Conservation (phyloP, 805 yeast species). For the Candida maltosa region DNA sequence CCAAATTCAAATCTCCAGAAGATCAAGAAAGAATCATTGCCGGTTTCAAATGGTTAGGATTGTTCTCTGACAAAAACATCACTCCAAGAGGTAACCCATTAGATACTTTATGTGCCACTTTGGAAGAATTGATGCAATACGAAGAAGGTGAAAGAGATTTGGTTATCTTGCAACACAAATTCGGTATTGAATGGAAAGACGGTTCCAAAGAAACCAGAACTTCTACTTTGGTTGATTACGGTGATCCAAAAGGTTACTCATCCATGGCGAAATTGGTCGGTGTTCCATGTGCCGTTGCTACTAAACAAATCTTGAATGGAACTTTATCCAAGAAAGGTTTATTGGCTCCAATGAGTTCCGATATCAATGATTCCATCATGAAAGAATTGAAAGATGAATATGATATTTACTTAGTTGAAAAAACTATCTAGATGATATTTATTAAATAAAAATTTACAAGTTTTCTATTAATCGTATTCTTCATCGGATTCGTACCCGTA, state of each 20-base stretch:
- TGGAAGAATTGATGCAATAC: constrained; percentile 94
- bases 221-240: constrained; percentile 91
- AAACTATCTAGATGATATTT: constrained; percentile 47
- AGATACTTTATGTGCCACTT: constrained; percentile 94
- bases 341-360: constrained; percentile 89
- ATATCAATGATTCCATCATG: constrained; percentile 87
- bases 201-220: constrained; percentile 91
- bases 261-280: constrained; percentile 99
- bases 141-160: constrained; percentile 94
- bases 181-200: constrained; percentile 95
- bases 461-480: constrained; percentile 10
- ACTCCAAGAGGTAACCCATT: constrained; percentile 91
- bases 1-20: constrained; percentile 74
- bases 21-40: constrained; percentile 83
- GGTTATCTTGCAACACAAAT: constrained; percentile 94
- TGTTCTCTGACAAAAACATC: constrained; percentile 72
- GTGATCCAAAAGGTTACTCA: constrained; percentile 83
- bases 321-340: constrained; percentile 72
- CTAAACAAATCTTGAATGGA: constrained; percentile 81
- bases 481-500: constrained; percentile 29
- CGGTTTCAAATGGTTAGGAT: constrained; percentile 93
- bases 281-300: constrained; percentile 97
- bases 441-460: neutral
- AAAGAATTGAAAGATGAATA: constrained; percentile 86
- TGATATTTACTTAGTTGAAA: constrained; percentile 84